A percentile compares a stretch with the other conserved stretches of the same genome.
These are phyloP conservation scores for Protea cynaroides DNA, from an alignment of 164 flowering plant genomes.

Conservation along the genomic window DNA sequence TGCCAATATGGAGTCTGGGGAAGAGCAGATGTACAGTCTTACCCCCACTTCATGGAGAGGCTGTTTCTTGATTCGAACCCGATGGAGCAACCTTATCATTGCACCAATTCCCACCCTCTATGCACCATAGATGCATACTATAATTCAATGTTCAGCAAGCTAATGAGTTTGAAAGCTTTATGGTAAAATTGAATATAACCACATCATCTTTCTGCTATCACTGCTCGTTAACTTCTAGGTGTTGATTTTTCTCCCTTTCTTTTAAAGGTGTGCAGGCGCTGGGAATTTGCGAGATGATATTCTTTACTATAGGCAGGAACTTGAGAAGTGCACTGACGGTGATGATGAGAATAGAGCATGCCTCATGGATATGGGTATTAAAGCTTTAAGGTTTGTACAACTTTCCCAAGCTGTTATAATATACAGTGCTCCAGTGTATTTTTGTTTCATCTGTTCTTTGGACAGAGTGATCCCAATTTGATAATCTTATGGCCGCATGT, in stretches of 20 bases:
- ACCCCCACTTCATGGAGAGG: too few species aligned
- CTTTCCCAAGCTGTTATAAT: background rate
- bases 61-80: too few species aligned
- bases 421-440: background rate
- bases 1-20: too few species aligned
- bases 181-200: background rate
- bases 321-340: constrained; percentile 40
- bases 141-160: too few species aligned
- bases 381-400: constrained; percentile 74
- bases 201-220: background rate
- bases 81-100: too few species aligned
- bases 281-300: constrained; percentile 84
- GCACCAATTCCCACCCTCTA: too few species aligned
- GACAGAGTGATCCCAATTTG: background rate
- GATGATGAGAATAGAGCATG: constrained; percentile 62
- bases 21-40: too few species aligned
- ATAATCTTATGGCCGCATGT: too few species aligned
- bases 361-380: constrained; percentile 79
- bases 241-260: background rate
- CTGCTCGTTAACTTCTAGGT: background rate
- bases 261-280: constrained; percentile 86
- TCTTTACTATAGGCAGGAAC: constrained; percentile 51
- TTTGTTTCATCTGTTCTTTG: background rate
- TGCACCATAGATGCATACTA: too few species aligned
- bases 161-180: too few species aligned